Conservation (phyloP, 202 grass and related monocot genomes). For the Panicum virgatum region DNA sequence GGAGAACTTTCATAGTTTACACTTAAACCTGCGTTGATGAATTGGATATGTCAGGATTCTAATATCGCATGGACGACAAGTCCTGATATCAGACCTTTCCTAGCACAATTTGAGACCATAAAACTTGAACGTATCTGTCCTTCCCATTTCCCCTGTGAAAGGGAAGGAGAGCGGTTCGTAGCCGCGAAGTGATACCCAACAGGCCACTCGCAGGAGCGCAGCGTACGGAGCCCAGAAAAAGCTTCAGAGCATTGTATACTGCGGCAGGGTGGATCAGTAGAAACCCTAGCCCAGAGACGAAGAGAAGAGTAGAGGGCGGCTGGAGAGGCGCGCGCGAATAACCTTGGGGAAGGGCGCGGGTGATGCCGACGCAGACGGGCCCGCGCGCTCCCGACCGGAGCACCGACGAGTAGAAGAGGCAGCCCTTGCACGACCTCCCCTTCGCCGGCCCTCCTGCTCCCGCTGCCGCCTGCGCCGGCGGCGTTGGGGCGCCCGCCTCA, state of each 20-base stretch:
- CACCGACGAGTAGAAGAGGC: slow-evolving; percentile 86
- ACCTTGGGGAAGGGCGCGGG: slow-evolving; percentile 71
- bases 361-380: slow-evolving; percentile 80
- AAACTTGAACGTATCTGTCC: background rate
- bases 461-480: background rate
- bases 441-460: slow-evolving; percentile 29
- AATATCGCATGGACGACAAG: background rate
- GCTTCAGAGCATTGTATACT: background rate
- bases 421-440: slow-evolving; percentile 90
- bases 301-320: background rate
- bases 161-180: background rate
- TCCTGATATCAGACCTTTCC: background rate
- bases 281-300: slow-evolving; percentile 35
- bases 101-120: background rate
- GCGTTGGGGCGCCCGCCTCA: slow-evolving; percentile 12
- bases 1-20: background rate
- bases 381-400: slow-evolving; percentile 63
- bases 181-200: background rate
- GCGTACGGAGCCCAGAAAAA: background rate
- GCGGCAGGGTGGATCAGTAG: background rate
- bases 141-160: background rate
- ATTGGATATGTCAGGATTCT: background rate
- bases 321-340: background rate
- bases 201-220: background rate
- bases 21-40: background rate